A percentile compares a stretch with the other conserved stretches of the same genome.
Conservation (phyloP, 805 yeast genomes). For the Middelhovenomyces tepae region DNA sequence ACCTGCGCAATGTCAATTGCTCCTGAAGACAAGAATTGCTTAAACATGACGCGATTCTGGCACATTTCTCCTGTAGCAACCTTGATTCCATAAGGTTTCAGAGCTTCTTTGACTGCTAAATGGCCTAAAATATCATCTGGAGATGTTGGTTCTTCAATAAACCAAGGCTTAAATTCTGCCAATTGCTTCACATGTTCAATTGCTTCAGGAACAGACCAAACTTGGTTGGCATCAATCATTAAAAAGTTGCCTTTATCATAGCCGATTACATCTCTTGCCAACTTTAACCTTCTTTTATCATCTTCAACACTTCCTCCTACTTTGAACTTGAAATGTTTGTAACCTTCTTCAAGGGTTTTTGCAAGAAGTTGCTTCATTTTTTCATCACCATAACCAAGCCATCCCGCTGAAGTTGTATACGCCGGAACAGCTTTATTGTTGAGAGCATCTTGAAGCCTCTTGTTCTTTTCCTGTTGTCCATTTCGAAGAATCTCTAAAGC, state of each 20-base stretch:
- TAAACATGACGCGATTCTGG: conserved; percentile 29
- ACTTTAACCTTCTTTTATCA: conserved; percentile 30
- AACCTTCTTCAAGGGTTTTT: conserved; percentile 32
- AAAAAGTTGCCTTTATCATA: conserved; percentile 26
- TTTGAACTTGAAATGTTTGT: conserved; percentile 34
- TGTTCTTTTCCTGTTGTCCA: conserved; percentile 26
- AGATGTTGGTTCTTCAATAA: conserved; percentile 31
- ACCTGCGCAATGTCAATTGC: conserved; percentile 28
- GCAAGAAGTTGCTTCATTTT: conserved; percentile 30
- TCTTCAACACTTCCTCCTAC: conserved; percentile 33
- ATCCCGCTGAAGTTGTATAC: conserved; percentile 39
- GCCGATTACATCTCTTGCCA: conserved; percentile 35
- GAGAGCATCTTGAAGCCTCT: conserved; percentile 27
- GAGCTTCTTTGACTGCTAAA: conserved; percentile 24
- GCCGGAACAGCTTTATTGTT: conserved; percentile 34
- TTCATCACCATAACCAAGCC: conserved; percentile 36
- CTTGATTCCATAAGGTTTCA: conserved; percentile 24
- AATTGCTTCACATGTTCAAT: conserved; percentile 26
- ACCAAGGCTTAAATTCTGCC: conserved; percentile 27
- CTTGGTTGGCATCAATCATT: conserved; percentile 31
- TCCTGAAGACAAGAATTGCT: conserved; percentile 24
- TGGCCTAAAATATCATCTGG: conserved; percentile 31
- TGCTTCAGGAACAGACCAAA: conserved; percentile 31
- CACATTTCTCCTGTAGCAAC: conserved; percentile 32
- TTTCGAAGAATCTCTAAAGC: conserved; percentile 28